A percentile compares a stretch with the other conserved stretches of the same genome.
Evolutionary conservation across 768 basidiomycete species (phyloP).

Genomic region (Trametes villosa): DNA sequence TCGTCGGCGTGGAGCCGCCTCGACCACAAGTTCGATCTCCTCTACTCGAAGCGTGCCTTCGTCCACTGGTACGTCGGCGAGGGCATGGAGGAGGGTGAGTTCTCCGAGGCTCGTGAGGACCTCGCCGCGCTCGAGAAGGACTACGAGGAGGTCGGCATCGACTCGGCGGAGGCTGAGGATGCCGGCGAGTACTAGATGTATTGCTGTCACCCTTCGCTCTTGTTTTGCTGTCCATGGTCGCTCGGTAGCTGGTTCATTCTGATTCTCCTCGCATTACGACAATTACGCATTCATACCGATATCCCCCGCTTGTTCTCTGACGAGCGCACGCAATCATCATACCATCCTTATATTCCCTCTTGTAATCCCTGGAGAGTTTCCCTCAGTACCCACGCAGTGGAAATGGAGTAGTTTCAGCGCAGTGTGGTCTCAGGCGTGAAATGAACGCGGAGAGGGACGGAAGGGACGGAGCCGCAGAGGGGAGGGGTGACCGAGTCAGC

Average conservation of each 20-base stretch:
- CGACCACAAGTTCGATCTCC: constrained; percentile 81
- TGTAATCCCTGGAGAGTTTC: constrained; percentile 22
- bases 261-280: constrained; percentile 39
- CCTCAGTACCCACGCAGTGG: background rate
- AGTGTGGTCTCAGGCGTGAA: background rate
- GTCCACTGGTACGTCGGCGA: constrained; percentile 74
- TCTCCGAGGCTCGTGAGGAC: constrained; percentile 98
- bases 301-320: constrained; percentile 33
- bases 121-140: constrained; percentile 99
- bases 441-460: background rate
- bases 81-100: constrained; percentile 93
- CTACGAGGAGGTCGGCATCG: constrained; percentile 81
- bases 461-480: background rate
- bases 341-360: constrained; percentile 33
- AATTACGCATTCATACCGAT: constrained; percentile 37
- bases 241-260: constrained; percentile 32
- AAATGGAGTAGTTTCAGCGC: constrained; percentile 7
- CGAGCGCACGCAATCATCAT: constrained; percentile 34
- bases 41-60: constrained; percentile 66
- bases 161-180: constrained; percentile 56
- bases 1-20: constrained; percentile 74
- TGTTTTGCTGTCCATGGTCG: constrained; percentile 28
- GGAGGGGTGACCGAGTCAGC: too few relatives aligned
- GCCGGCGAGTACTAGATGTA: constrained; percentile 48
- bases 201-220: constrained; percentile 23